Base-by-base conservation (phyloP, 2,329 filamentous ascomycete genomes). In the Aspergillus spinulosporus region DNA sequence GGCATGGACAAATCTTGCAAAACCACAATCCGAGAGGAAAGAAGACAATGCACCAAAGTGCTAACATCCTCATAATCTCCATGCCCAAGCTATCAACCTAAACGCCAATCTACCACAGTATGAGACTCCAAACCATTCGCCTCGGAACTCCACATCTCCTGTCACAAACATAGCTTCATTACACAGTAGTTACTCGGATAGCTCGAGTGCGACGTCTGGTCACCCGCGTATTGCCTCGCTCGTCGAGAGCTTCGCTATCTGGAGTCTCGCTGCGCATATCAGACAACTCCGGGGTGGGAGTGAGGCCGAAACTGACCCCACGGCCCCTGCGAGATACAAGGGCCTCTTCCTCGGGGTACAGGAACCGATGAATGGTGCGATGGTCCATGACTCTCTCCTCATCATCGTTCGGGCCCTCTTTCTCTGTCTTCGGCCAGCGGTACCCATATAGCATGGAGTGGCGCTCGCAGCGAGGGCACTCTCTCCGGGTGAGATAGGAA, bases 401-500 rank as follows among this genome's bases (percentile, higher is more conserved):
- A 6, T 84, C 86, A 69, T 97, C 94, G 15, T 83, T 73, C 12
- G 85, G 84, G 0, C 90, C 90, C 29, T 88, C 85, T 59, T 82
- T 88, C 58, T 96, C 89, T 0, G 94, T 97, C 78, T 99, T 97
- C 4, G 94, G 94, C 94, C 94, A 99, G 56, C 88, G 81, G 68
- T 89, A 97, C 0, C 95, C 95, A 70, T 97, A 99, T 0, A 99
- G 78, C 76, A 96, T 97, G 12, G 90, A 95, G 69, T 99, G 94
- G 0, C 94, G 85, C 76, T 99, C 94, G 72, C 94, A 99, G 5
- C 94, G 85, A 3, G 91, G 92, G 71, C 94, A 99, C 12, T 90
- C 88, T 48, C 88, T 86, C 51, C 88, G 85, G 1, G 92, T 97
- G 62, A 87, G 88, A 71, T 96, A 97, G 0, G 90, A 91, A 61